Base-by-base conservation (phyloP, 495 filamentous ascomycete species). In the Talaromyces ruber region DNA sequence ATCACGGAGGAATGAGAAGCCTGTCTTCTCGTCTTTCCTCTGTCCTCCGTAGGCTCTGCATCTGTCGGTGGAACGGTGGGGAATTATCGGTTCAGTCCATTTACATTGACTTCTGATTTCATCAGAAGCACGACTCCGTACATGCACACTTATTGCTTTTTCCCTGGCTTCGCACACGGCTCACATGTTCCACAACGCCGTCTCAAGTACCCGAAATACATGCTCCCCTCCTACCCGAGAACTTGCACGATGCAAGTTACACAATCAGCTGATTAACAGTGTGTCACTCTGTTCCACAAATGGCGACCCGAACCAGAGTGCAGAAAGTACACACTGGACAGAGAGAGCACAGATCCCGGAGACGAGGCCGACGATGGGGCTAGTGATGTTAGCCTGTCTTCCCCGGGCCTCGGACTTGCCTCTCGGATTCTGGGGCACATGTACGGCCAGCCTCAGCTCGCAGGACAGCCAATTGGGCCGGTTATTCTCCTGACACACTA, bases 401-500 rank as follows among this genome's bases (percentile, higher is more conserved):
- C 26, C 51, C 51, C 22, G 51, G 51, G 21, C 51, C 51, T 54
- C 51, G 51, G 51, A 54, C 26, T 54, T 54, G 51, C 26, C 22
- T 54, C 51, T 54, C 26, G 51, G 51, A 54, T 54, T 54, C 51
- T 54, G 51, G 51, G 51, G 51, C 51, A 52, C 50, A 52, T 52
- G 50, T 26, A 52, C 24, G 50, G 9, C 39, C 39, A 47, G 43
- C 14, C 34, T 47, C 43, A 37, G n/a, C 43, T 47, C 14, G 2
- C 14, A 37, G 34, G 12, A 16, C 34, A 39, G 34, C 34, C 3
- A 39, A 2, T 34, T 34, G 30, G 14, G 9, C 34, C 34, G 34
- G 34, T 6, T 39, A 39, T 39, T 39, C 16, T 39, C 34, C 5
- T 2, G 30, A 37, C 34, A n/a, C 16, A 12, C 8, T 14, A 37